These are phyloP conservation scores for Colletotrichum liriopes DNA, from an alignment of 2,329 filamentous ascomycete species.

Conservation along the genomic window DNA sequence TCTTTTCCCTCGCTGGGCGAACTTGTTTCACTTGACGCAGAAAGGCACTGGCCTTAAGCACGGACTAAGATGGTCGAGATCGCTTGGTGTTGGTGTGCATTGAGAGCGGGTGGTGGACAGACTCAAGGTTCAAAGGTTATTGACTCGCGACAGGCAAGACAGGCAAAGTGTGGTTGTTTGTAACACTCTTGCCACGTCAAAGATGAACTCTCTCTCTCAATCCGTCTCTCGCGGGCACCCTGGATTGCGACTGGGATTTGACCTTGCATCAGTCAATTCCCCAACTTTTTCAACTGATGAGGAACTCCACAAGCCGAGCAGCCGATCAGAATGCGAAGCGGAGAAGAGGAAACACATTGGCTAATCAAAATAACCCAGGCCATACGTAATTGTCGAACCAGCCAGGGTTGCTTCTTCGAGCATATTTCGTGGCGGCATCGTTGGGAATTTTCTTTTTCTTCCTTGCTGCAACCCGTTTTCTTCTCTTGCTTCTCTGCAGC, in stretches of 20 bases:
- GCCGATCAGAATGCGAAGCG: constrained; percentile 21
- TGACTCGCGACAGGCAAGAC: neutral
- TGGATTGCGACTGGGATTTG: neutral
- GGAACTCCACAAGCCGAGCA: constrained; percentile 22
- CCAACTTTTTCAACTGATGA: constrained; percentile 4
- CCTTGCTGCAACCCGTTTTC: constrained; percentile 4
- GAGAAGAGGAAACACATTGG: neutral
- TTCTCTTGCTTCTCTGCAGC: constrained; percentile 11
- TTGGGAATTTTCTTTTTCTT: constrained; percentile 3
- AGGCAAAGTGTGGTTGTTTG: neutral
- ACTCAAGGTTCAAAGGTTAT: neutral
- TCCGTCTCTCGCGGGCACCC: neutral
- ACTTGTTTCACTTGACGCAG: constrained; percentile 30
- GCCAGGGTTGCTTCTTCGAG: neutral
- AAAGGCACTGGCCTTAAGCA: constrained; percentile 17
- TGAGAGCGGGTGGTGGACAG: neutral
- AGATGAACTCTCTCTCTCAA: neutral
- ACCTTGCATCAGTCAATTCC: constrained; percentile 3
- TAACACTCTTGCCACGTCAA: neutral
- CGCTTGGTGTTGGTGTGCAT: neutral
- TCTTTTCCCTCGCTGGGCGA: constrained; percentile 11
- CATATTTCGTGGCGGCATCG: neutral
- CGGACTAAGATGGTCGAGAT: neutral
- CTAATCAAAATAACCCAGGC: constrained; percentile 10
- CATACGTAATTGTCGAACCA: neutral